Percentiles rank a stretch among this genome's conserved stretches.
Evolutionary conservation across 495 filamentous ascomycete species (phyloP).

Genomic region (Neurospora sublineolata): DNA sequence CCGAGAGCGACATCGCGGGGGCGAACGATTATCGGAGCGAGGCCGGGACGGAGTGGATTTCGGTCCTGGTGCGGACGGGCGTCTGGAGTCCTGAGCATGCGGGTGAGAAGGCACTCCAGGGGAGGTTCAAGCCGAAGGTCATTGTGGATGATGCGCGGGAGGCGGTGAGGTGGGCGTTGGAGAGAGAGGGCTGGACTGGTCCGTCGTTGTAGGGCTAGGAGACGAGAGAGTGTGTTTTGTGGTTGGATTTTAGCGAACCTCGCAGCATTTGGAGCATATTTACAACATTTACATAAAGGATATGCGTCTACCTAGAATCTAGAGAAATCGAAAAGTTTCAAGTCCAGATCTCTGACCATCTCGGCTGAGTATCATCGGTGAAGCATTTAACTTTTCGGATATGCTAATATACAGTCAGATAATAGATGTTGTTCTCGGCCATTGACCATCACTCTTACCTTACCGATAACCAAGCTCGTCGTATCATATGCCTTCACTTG

Average conservation of each 20-base stretch:
- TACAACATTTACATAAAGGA: background rate
- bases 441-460: too few relatives aligned
- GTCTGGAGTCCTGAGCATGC: constrained; percentile 49
- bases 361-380: background rate
- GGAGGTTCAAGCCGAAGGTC: constrained; percentile 33
- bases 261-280: background rate
- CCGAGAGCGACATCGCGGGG: constrained; percentile 82
- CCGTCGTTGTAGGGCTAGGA: background rate
- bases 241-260: background rate
- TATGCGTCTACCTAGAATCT: background rate
- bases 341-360: background rate
- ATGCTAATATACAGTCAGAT: background rate
- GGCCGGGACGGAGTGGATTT: constrained; percentile 61
- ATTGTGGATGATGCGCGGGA: constrained; percentile 52
- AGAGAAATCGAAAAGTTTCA: background rate
- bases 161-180: constrained; percentile 32
- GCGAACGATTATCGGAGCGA: constrained; percentile 64
- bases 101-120: constrained; percentile 20
- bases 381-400: background rate
- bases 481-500: too few relatives aligned
- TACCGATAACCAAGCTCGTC: too few relatives aligned
- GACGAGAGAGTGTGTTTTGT: background rate
- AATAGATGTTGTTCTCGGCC: too few relatives aligned
- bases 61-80: constrained; percentile 74
- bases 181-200: constrained; percentile 26